Evolutionary conservation across 331 rosid genomes (phyloP), one percentile per base, ranked within the genome.

Genomic region (Stylosanthes scabra): DNA sequence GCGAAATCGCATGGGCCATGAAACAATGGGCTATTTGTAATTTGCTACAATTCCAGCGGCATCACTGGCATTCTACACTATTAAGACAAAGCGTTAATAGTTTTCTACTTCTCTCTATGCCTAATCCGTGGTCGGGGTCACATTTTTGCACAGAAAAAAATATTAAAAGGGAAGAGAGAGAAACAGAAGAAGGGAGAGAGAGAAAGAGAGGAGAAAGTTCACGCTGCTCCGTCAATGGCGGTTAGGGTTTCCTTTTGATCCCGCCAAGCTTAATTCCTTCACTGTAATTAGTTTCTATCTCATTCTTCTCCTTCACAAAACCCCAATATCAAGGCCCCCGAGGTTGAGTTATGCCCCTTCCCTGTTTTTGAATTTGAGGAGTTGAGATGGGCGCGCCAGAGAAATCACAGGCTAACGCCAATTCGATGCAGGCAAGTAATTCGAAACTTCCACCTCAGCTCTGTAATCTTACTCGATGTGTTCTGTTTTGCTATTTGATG

Each of bases 341-440:
- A 54, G 57, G 72, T 85, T 73, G 82, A 70, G 70, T 68, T 45
- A n/a, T 81, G 72, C 42, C 34, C 66, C 29, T 71, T 50, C 31
- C 71, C 71, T 70, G 74, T 78, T 67, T 75, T 72, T 61, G 79
- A 74, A 78, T 80, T 84, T 39, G 63, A 69, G 76, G 68, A 81
- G 78, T 63, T 71, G 78, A 25, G 60, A 93, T 93, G 98, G 96
- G 96, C 59, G 97, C 96, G 60, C 93, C 90, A 9, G 96, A 93
- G 74, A 93, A 88, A 79, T 72, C 98, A 14, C 96, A 73, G 76
- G 63, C 75, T 37, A 90, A 78, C 83, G 28, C 84, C 63, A 90
- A 83, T 87, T 90, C 98, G 86, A 87, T 90, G 97, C 98, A 93
- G 97, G 98, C 78, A 65, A 85, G 85, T 31, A 27, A 66, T 77